A percentile compares a stretch with the other conserved stretches of the same genome.
phyloP scores from a whole-genome alignment of 2,329 filamentous ascomycete species.

The Botryotinia convoluta region DNA sequence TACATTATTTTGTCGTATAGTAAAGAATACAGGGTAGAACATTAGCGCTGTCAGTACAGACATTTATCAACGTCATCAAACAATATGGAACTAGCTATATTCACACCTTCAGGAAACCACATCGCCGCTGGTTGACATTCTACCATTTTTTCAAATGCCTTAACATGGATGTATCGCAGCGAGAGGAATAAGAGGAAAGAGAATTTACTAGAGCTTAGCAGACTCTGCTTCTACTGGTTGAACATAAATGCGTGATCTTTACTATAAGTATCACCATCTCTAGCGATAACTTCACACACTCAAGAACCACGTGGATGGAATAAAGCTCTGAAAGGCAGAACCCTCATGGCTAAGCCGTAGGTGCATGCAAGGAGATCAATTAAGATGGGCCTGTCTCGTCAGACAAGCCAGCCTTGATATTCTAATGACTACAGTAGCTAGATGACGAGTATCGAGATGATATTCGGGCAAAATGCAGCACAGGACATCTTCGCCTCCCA shows the following conservation, averaged over 20 bases:
- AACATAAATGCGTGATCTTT: constrained; percentile 2
- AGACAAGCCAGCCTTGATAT: constrained; percentile 13
- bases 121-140: too few relatives aligned
- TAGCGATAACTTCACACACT: not conserved
- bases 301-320: constrained; percentile 8
- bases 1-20: too few relatives aligned
- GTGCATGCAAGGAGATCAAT: constrained; percentile 6
- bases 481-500: too few relatives aligned
- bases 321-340: not conserved
- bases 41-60: not conserved
- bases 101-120: too few relatives aligned
- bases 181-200: too few relatives aligned
- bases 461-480: too few relatives aligned
- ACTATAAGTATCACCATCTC: constrained; percentile 12
- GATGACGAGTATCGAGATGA: too few relatives aligned
- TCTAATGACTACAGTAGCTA: constrained; percentile 8
- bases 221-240: not conserved
- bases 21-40: not conserved
- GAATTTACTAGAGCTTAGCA: not conserved
- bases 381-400: not conserved
- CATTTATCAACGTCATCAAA: not conserved
- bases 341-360: constrained; percentile 2
- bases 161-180: too few relatives aligned
- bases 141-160: too few relatives aligned
- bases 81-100: not conserved